A percentile compares a stretch with the other conserved stretches of the same genome.
Evolutionary conservation across 192 early-diverging fungal genomes (phyloP).

Genomic region (Rhizoclosmatium sp.): DNA sequence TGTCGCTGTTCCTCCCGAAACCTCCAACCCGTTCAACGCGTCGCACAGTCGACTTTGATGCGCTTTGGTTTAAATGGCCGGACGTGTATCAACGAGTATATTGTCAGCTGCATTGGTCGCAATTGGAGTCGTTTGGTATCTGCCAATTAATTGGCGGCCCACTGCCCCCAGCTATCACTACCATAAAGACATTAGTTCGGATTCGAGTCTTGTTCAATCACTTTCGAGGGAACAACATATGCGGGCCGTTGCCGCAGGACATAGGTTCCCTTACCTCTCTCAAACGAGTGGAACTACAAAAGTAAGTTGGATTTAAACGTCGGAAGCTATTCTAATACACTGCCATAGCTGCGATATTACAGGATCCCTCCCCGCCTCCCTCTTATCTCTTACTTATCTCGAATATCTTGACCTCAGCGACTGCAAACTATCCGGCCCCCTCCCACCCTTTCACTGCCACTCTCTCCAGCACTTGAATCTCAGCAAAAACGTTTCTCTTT

Average conservation of each 20-base stretch:
- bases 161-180: neutral
- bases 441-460: neutral
- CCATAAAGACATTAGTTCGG: neutral
- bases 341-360: neutral
- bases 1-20: neutral
- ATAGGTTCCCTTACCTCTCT: neutral
- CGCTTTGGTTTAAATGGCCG: constrained; percentile 4
- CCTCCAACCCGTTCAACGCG: neutral
- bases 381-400: neutral
- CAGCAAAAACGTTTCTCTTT: neutral
- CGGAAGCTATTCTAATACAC: too few relatives aligned
- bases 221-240: neutral
- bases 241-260: neutral
- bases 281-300: neutral
- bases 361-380: neutral
- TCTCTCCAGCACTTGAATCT: neutral
- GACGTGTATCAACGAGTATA: neutral
- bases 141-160: neutral
- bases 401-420: neutral
- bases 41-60: neutral
- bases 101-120: neutral
- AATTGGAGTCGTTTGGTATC: neutral
- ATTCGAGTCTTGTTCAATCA: neutral
- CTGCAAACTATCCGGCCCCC: neutral
- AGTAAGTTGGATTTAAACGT: neutral